Base-by-base conservation (phyloP, 257 asterid species). In the Coffea eugenioides region DNA sequence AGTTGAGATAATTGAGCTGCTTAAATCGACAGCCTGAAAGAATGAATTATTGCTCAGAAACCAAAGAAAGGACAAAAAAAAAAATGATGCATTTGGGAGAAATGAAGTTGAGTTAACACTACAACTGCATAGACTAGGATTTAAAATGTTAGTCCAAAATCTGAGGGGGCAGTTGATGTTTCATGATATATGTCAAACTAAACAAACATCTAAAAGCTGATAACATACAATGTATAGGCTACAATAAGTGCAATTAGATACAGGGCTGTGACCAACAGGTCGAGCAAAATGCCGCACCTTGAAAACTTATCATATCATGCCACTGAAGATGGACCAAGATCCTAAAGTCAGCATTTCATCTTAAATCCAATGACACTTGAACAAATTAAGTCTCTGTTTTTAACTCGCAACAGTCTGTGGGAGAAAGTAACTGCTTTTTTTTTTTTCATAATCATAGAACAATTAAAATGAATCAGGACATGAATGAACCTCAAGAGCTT, bases 21-120 rank as follows among this genome's bases (percentile, higher is more conserved):
- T 88, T 59, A 92, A 85, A 84, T 92, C 90, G 77, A 92, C 91
- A 77, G 95, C 90, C 97, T 92, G 88, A 80, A 80, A 80, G 81
- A 71, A 71, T 72, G 59, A 62, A 71, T n/a, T 16, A 11, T 49
- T 73, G 20, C 64, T 73, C 39, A 71, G 79, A 73, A 65, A 25
- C 52, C 34, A 21, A 71, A 62, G 43, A 64, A 74, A 69, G 49
- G 48, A 14, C 69, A 68, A n/a, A 8, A 23, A 43, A 39, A 39
- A 39, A 39, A 39, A 39, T 2, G 34, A 62, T 12, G 69, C 34
- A 64, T 25, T n/a, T 25, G 39, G 39, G 14, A 25, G 36, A 64
- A 64, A 64, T 25, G 39, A 3, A 64, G 34, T 64, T 9, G 20
- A 64, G 69, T 25, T 15, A 62, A 62, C 16, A n/a, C 6, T 9